Conservation (phyloP, 768 basidiomycete genomes). For the Leucocoprinus leucothites region DNA sequence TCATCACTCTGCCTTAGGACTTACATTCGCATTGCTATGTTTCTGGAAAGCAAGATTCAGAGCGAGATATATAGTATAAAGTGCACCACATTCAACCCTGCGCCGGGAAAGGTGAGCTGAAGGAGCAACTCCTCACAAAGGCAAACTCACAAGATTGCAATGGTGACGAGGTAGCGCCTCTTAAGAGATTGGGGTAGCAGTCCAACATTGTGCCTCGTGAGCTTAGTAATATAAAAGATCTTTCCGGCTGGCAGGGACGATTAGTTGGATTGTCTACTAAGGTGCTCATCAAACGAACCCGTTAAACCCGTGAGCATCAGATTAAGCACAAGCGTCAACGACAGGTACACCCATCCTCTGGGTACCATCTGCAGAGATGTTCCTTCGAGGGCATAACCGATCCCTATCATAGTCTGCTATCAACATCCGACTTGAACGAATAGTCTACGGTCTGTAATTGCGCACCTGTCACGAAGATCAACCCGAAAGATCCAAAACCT, state of each 20-base stretch:
- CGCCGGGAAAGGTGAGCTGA: conserved; percentile 7
- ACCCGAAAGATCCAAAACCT: conserved; percentile 22
- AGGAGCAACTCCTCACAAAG: neutral
- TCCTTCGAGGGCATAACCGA: conserved; percentile 19
- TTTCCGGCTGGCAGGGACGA: conserved; percentile 26
- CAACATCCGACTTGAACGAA: neutral
- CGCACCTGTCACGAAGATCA: conserved; percentile 33
- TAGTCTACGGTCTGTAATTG: neutral
- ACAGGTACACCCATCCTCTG: conserved; percentile 28
- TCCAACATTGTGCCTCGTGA: conserved; percentile 20
- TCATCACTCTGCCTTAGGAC: neutral
- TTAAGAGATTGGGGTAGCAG: conserved; percentile 26
- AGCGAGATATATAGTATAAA: conserved; percentile 34
- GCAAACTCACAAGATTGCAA: conserved; percentile 31
- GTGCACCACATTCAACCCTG: conserved; percentile 31
- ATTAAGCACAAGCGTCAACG: conserved; percentile 31
- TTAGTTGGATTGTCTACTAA: neutral
- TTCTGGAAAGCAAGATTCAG: conserved; percentile 26
- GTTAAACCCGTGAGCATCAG: conserved; percentile 30
- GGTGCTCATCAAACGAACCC: conserved; percentile 19
- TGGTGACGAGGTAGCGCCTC: conserved; percentile 28
- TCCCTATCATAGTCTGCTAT: conserved; percentile 13
- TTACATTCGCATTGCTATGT: conserved; percentile 20
- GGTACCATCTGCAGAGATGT: conserved; percentile 15
- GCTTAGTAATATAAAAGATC: conserved; percentile 26